Conservation (phyloP, 768 basidiomycete genomes). For the Cystofilobasidium bisporidii region DNA sequence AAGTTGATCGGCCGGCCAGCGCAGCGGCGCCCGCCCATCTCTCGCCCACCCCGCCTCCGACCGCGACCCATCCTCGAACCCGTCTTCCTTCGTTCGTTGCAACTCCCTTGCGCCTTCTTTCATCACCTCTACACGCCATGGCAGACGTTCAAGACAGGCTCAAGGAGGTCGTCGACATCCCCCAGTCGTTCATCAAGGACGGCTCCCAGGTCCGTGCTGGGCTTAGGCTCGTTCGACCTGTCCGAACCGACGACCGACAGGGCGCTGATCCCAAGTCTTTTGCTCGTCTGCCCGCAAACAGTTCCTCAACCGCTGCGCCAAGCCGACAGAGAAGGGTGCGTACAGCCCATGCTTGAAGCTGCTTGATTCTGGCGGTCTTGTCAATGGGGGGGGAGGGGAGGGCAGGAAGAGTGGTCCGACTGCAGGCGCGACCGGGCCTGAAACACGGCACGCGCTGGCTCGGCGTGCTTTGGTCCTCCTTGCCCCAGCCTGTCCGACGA, state of each 20-base stretch:
- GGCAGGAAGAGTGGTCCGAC: too few species aligned
- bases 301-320: slow-evolving; percentile 96
- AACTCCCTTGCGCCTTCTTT: neutral
- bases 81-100: neutral
- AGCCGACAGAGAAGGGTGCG: slow-evolving; percentile 87
- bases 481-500: too few species aligned
- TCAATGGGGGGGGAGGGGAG: too few species aligned
- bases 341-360: neutral
- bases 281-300: slow-evolving; percentile 36
- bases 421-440: too few species aligned
- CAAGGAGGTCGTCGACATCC: slow-evolving; percentile 79
- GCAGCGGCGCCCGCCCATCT: too few species aligned
- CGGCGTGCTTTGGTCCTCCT: too few species aligned
- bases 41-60: too few species aligned
- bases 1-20: too few species aligned
- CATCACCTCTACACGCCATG: neutral
- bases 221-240: too few species aligned
- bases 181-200: slow-evolving; percentile 83
- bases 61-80: neutral
- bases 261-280: neutral
- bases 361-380: slow-evolving; percentile 6
- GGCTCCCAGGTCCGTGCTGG: slow-evolving; percentile 85
- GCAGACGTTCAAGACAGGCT: slow-evolving; percentile 67
- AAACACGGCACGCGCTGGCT: too few species aligned
- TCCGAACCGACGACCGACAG: neutral